Evolutionary conservation across 768 basidiomycete genomes (phyloP).

Genomic region (Podaxis sp.): DNA sequence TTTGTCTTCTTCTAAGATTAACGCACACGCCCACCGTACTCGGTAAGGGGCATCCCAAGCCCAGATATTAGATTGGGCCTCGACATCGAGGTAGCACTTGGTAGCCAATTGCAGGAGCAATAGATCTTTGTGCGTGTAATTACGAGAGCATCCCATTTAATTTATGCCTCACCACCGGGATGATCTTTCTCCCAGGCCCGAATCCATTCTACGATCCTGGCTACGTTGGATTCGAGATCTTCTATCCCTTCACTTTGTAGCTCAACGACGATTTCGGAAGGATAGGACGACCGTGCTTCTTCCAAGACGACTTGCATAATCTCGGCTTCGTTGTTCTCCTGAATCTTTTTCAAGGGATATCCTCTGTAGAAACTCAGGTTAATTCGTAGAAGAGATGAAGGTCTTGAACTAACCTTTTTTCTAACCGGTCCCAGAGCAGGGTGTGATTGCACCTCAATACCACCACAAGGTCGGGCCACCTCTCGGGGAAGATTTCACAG

Average conservation of each 20-base stretch:
- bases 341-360: slow-evolving; percentile 90
- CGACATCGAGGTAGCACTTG: neutral
- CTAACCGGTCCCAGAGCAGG: slow-evolving; percentile 84
- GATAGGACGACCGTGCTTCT: slow-evolving; percentile 87
- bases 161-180: neutral
- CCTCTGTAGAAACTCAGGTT: slow-evolving; percentile 44
- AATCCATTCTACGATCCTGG: slow-evolving; percentile 88
- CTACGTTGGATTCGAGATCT: slow-evolving; percentile 86
- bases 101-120: neutral
- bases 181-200: slow-evolving; percentile 60
- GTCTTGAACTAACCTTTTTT: slow-evolving; percentile 65
- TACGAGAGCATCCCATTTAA: neutral
- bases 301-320: slow-evolving; percentile 93
- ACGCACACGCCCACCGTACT: no score
- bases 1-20: no score
- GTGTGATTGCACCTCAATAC: slow-evolving; percentile 90
- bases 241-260: slow-evolving; percentile 73
- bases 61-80: no score
- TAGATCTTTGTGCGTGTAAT: neutral
- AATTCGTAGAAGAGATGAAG: slow-evolving; percentile 5
- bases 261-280: slow-evolving; percentile 83
- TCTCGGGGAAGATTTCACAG: slow-evolving; percentile 90
- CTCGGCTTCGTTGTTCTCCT: slow-evolving; percentile 98
- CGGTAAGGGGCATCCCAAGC: no score
- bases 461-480: slow-evolving; percentile 95